Evolutionary conservation across 345 rosid genomes (phyloP).

Genomic region (Eucalyptus erythrocorys): DNA sequence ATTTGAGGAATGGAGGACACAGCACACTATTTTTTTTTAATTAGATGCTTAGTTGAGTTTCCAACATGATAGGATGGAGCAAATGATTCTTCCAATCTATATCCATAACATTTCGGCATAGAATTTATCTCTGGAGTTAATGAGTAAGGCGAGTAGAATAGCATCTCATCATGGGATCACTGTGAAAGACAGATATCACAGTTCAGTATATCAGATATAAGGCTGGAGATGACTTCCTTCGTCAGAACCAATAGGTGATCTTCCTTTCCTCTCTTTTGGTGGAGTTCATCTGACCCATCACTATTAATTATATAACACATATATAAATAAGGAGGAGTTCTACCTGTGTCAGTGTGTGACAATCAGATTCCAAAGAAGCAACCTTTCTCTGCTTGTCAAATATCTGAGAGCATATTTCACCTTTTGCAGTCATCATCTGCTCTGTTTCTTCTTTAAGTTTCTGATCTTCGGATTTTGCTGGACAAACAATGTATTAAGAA

Average conservation of each 20-base stretch:
- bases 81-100: background rate
- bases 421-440: slow-evolving; percentile 39
- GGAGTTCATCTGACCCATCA: background rate
- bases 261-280: background rate
- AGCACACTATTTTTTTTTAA: background rate
- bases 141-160: background rate
- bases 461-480: slow-evolving; percentile 39
- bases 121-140: background rate
- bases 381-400: slow-evolving; percentile 45
- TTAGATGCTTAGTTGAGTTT: background rate
- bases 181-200: background rate
- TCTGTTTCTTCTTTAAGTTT: slow-evolving; percentile 39
- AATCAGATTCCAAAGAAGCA: slow-evolving; percentile 45
- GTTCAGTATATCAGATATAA: background rate
- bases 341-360: slow-evolving; percentile 51
- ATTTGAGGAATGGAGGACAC: background rate
- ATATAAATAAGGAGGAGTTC: background rate
- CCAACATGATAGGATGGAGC: background rate
- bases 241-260: background rate
- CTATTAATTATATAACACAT: background rate
- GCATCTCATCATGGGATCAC: background rate
- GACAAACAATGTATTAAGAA: background rate
- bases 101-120: background rate
- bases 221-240: background rate
- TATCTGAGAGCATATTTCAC: slow-evolving; percentile 42